phyloP scores from a whole-genome alignment of 177 flowering plant genomes.

The Vitis hybrid region DNA sequence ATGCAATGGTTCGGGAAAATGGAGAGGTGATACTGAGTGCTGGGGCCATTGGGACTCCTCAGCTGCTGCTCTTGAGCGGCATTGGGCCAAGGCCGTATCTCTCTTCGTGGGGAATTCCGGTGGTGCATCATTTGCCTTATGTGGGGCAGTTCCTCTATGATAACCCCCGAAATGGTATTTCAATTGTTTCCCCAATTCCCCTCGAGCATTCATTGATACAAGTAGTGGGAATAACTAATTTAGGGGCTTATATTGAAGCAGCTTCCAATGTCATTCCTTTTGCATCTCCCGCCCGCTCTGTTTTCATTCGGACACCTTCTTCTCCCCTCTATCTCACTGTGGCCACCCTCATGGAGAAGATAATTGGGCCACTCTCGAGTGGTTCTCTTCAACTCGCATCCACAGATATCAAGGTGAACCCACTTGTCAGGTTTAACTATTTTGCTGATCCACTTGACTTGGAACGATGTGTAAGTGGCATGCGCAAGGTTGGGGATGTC shows the following conservation, averaged over 20 bases:
- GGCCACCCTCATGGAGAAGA: constrained; percentile 85
- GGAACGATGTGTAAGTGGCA: constrained; percentile 61
- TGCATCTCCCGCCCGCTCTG: constrained; percentile 38
- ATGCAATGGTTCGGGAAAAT: constrained; percentile 49
- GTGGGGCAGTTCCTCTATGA: constrained; percentile 79
- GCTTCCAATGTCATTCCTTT: constrained; percentile 73
- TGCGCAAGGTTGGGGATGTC: constrained; percentile 57
- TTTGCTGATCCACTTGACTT: constrained; percentile 59
- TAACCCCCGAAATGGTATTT: constrained; percentile 81
- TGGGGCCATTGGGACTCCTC: constrained; percentile 90
- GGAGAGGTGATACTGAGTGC: constrained; percentile 83
- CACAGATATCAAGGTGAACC: constrained; percentile 64
- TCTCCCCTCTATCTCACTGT: constrained; percentile 59
- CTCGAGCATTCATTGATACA: constrained; percentile 76
- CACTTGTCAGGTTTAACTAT: constrained; percentile 79
- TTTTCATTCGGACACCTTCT: constrained; percentile 40
- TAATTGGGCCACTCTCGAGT: constrained; percentile 55
- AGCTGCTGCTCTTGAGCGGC: constrained; percentile 80
- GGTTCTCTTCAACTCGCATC: constrained; percentile 74
- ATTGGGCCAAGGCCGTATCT: constrained; percentile 74
- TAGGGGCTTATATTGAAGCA: constrained; percentile 73
- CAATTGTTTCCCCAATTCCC: constrained; percentile 67
- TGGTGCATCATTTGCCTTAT: constrained; percentile 52
- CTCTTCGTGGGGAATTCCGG: constrained; percentile 77
- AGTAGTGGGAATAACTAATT: constrained; percentile 78